These are phyloP conservation scores for Pythium periplocum DNA, from an alignment of 352 stramenopile genomes.

Conservation along the genomic window DNA sequence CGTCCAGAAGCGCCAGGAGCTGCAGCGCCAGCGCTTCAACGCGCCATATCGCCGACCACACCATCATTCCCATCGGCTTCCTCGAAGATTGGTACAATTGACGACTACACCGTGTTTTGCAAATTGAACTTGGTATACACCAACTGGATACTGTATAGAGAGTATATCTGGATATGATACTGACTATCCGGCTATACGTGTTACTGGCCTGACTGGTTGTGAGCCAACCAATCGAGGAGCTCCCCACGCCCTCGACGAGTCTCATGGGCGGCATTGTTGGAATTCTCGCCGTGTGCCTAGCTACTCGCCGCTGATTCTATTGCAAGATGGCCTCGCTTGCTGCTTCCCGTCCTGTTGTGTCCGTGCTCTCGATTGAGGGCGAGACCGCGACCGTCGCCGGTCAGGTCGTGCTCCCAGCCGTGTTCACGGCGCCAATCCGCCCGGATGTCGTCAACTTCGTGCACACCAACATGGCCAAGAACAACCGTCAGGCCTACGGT, in stretches of 20 bases:
- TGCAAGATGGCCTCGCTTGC: constrained; percentile 73
- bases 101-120: constrained; percentile 16
- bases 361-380: constrained; percentile 88
- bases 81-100: background rate
- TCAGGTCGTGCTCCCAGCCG: constrained; percentile 91
- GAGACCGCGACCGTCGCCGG: constrained; percentile 76
- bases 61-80: background rate
- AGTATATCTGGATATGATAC: too few species aligned
- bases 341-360: constrained; percentile 94
- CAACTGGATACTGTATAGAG: too few species aligned
- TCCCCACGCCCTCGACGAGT: background rate
- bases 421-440: constrained; percentile 98
- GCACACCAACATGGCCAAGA: constrained; percentile 99
- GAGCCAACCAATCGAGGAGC: constrained; percentile 20
- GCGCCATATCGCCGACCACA: constrained; percentile 2
- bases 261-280: constrained; percentile 34
- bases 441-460: constrained; percentile 99
- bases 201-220: constrained; percentile 2
- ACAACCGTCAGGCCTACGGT: constrained; percentile 98
- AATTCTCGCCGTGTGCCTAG: constrained; percentile 58
- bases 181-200: constrained; percentile 20
- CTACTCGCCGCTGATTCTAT: constrained; percentile 34
- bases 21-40: constrained; percentile 13
- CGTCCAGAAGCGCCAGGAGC: constrained; percentile 29
- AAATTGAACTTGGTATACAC: background rate